Base-by-base conservation (phyloP, 1,139 yeast genomes). In the Wickerhamomyces sp. region DNA sequence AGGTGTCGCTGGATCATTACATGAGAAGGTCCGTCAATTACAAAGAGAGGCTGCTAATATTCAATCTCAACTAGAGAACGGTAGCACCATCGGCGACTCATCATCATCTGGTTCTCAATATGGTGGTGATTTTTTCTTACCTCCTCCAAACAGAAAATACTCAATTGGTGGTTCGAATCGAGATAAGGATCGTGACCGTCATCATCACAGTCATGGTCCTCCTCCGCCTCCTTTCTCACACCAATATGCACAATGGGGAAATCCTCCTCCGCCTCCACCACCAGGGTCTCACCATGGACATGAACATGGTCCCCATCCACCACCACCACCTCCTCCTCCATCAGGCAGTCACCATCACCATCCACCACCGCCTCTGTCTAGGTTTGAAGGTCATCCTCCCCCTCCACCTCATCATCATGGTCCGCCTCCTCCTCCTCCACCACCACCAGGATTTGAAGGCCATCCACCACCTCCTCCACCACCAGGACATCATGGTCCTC, bases 31-130 rank as follows among this genome's bases (percentile, higher is more conserved):
- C 1, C 52, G 50, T 3, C 53, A 49, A 31, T 34, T 54, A 6
- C 59, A 56, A 40, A 38, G 50, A 31, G 57, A 54, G 18, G 53
- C 58, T 6, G 56, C 59, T 2, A 45, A 44, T 30, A 44, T 53
- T 8, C 57, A 53, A 32, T 48, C 55, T 1, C 59, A 50, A 31
- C 39, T 55, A 1, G 39, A 45, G 18, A 47, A 46, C 31, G 38
- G 47, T 27, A 10, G 8, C 9, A 38, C 45, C 5, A 41, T 45
- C 3, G n/a, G 36, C 7, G 27, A 39, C 4, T 45, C 53, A 7
- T 35, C 42, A 7, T 33, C 42, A 14, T 23, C 41, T 7, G 34
- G 27, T 3, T 39, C 47, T 10, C 47, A 41, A 11, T 41, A 45
- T 36, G 49, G 42, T 6, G 31, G 34, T 31, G 40, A 39, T 18